Percentiles rank a stretch among this genome's conserved stretches.
phyloP scores from a whole-genome alignment of 768 basidiomycete genomes.

The Chalciporus piperatus region DNA sequence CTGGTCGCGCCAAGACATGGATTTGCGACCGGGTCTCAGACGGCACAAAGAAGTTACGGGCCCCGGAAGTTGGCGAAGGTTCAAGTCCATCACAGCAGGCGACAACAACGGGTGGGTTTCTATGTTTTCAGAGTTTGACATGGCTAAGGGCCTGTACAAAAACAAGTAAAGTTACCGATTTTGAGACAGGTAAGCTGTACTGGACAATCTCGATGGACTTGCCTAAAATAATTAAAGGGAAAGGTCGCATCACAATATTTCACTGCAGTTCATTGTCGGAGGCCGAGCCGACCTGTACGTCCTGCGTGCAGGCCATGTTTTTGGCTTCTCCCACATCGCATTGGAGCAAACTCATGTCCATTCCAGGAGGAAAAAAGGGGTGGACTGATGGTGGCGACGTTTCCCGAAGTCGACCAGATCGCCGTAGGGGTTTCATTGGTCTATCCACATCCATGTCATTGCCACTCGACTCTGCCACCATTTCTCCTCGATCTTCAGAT shows the following conservation, averaged over 20 bases:
- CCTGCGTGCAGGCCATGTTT: constrained; percentile 20
- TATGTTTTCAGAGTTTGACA: constrained; percentile 23
- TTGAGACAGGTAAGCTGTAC: constrained; percentile 21
- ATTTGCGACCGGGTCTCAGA: constrained; percentile 31
- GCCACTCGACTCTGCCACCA: constrained; percentile 23
- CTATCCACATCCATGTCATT: constrained; percentile 32
- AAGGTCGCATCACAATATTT: constrained; percentile 15
- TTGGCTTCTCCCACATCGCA: constrained; percentile 14
- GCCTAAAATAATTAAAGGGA: constrained; percentile 21
- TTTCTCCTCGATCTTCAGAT: constrained; percentile 23
- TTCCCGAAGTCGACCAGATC: constrained; percentile 30
- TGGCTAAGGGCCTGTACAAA: constrained; percentile 13
- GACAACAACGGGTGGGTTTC: constrained; percentile 25
- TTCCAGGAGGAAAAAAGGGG: constrained; percentile 24
- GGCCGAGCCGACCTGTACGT: constrained; percentile 15
- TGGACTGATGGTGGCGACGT: constrained; percentile 21
- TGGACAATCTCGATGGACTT: constrained; percentile 15
- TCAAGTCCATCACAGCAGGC: constrained; percentile 23
- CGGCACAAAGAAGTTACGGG: constrained; percentile 13
- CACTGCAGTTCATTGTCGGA: constrained; percentile 25
- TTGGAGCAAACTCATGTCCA: constrained; percentile 35
- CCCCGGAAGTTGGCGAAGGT: constrained; percentile 19
- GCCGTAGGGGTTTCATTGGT: constrained; percentile 36
- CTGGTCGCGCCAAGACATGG: constrained; percentile 18
- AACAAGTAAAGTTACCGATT: constrained; percentile 17